These are phyloP conservation scores for Nasturtium officinale DNA, from an alignment of 345 rosid species.

Conservation along the genomic window DNA sequence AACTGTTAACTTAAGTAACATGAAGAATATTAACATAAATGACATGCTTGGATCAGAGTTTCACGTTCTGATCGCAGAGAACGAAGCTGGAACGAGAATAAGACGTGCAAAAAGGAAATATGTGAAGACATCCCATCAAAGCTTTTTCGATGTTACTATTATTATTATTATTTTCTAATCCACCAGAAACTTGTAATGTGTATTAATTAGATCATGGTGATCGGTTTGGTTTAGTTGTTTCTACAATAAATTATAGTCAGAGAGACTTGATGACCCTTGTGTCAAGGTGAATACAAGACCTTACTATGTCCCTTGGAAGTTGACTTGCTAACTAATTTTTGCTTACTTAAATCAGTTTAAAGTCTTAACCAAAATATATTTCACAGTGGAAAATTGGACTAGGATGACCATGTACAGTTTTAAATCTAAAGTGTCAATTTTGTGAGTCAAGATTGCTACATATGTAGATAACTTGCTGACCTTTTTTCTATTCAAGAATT, in stretches of 20 bases:
- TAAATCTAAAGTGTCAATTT: background rate
- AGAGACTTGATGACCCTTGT: constrained; percentile 54
- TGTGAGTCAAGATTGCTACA: background rate
- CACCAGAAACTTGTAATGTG: too few relatives aligned
- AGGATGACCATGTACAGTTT: background rate
- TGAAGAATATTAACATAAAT: background rate
- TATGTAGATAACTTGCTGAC: background rate
- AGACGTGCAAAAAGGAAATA: background rate
- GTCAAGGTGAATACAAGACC: constrained; percentile 60
- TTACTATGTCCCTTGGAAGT: background rate
- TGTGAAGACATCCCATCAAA: background rate
- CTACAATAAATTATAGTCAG: constrained; percentile 54
- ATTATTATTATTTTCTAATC: too few relatives aligned
- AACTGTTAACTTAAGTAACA: background rate
- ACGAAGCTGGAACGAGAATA: background rate
- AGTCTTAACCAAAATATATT: constrained; percentile 30
- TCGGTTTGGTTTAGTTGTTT: constrained; percentile 64
- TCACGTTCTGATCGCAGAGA: background rate
- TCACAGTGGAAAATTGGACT: constrained; percentile 26
- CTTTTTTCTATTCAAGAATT: background rate
- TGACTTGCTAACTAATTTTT: constrained; percentile 36
- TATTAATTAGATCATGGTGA: background rate
- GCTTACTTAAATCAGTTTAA: constrained; percentile 1
- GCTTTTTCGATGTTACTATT: background rate
- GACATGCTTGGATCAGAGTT: constrained; percentile 12